Evolutionary conservation across 2,329 filamentous ascomycete species (phyloP).

Genomic region (Aspergillus aculeatus): DNA sequence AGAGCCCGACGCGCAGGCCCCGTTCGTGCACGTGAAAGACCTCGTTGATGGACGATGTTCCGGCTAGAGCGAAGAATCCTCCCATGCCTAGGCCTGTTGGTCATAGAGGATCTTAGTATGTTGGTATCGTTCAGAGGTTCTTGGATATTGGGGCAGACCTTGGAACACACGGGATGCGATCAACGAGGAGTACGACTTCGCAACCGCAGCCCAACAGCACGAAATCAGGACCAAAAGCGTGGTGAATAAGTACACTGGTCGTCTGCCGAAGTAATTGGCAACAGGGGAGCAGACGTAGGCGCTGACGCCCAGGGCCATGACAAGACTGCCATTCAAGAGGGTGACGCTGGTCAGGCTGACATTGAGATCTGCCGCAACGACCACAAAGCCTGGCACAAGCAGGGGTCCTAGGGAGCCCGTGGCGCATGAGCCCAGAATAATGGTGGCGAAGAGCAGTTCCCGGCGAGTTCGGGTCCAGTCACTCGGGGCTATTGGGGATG

Average conservation of each 20-base stretch:
- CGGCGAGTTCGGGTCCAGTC: too few species aligned
- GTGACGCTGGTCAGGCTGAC: background rate
- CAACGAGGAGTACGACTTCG: background rate
- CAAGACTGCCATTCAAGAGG: background rate
- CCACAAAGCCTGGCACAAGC: background rate
- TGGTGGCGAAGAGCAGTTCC: background rate
- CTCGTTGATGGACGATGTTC: background rate
- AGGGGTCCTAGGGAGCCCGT: background rate
- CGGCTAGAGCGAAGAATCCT: background rate
- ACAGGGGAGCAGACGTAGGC: background rate
- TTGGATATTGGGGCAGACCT: background rate
- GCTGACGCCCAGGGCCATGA: background rate
- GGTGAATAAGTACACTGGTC: background rate
- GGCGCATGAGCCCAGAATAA: background rate
- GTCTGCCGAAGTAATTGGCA: background rate
- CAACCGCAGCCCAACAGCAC: background rate
- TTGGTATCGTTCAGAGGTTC: too few species aligned
- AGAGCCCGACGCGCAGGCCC: background rate
- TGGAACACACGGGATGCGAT: background rate
- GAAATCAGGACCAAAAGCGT: background rate
- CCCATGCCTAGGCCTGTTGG: too few species aligned
- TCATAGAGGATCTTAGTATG: too few species aligned
- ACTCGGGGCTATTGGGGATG: too few species aligned
- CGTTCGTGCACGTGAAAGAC: conserved; percentile 6
- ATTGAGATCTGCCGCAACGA: background rate